phyloP scores from a whole-genome alignment of 1,284 basidiomycete species.

The Sanghuangporus sanghuang region DNA sequence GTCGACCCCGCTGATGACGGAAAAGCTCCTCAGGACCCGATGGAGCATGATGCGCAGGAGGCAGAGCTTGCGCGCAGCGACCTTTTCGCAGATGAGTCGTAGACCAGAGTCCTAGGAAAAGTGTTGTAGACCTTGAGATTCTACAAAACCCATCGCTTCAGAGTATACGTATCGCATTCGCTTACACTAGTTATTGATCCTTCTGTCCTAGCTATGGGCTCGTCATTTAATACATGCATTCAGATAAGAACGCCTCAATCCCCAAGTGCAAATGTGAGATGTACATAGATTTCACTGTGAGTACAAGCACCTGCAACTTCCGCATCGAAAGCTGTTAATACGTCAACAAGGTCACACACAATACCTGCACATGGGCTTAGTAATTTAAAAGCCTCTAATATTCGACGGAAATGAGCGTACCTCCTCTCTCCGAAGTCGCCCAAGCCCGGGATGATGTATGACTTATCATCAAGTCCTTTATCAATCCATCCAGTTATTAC shows the following conservation, averaged over 20 bases:
- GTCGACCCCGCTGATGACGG: background rate
- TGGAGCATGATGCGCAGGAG: conserved; percentile 17
- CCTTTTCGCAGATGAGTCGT: conserved; percentile 13
- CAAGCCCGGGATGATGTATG: conserved; percentile 86
- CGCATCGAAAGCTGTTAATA: background rate
- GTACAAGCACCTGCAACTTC: background rate
- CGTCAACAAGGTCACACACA: background rate
- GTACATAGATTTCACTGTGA: background rate
- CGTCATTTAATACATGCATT: background rate
- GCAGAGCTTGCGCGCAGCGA: conserved; percentile 16
- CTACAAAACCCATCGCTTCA: background rate
- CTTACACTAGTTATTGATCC: conserved; percentile 11
- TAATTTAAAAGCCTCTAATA: background rate
- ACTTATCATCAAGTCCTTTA: conserved; percentile 85
- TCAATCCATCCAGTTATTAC: conserved; percentile 98
- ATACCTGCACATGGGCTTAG: background rate
- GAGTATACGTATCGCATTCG: conserved; percentile 2
- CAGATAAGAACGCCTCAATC: no score
- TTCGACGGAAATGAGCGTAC: conserved; percentile 30
- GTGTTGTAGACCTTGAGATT: background rate
- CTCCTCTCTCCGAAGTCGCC: conserved; percentile 91
- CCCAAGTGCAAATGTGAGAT: background rate
- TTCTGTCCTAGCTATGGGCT: background rate
- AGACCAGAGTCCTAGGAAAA: background rate
- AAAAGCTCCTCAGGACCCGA: background rate